A percentile compares a stretch with the other conserved stretches of the same genome.
Evolutionary conservation across 1,284 basidiomycete genomes (phyloP).

Genomic region (Ustilago sp.): DNA sequence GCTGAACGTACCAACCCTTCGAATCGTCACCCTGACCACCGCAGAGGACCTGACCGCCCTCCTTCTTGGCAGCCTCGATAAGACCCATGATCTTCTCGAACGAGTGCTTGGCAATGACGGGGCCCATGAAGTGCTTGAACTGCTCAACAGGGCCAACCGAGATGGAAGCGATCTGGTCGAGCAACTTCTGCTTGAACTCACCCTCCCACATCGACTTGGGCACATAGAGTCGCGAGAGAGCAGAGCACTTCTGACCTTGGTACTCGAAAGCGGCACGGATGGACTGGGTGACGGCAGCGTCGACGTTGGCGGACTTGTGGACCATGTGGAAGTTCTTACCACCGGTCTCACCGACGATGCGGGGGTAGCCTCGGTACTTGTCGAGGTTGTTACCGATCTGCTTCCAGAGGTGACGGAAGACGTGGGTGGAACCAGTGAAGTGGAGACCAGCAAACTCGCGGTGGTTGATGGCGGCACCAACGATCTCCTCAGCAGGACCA

Average conservation of each 20-base stretch:
- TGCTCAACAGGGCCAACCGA: conserved; percentile 84
- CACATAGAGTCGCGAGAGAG: conserved; percentile 90
- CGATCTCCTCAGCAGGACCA: conserved; percentile 66
- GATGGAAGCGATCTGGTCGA: conserved; percentile 83
- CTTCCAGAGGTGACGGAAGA: conserved; percentile 92
- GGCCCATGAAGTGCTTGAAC: conserved; percentile 90
- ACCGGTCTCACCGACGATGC: conserved; percentile 91
- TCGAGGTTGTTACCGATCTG: conserved; percentile 83
- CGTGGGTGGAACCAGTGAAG: conserved; percentile 94
- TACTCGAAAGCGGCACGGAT: conserved; percentile 95
- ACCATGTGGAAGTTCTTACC: conserved; percentile 99
- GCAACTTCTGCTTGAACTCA: conserved; percentile 85
- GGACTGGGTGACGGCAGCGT: conserved; percentile 87
- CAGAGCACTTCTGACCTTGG: conserved; percentile 98
- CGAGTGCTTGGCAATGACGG: conserved; percentile 88
- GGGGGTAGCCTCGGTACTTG: conserved; percentile 84
- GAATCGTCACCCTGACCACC: conserved; percentile 88
- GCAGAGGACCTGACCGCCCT: conserved; percentile 86
- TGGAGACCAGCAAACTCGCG: conserved; percentile 87
- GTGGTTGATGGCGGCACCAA: conserved; percentile 74
- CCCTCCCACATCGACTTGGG: conserved; percentile 85
- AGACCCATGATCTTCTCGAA: conserved; percentile 89
- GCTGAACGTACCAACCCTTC: conserved; percentile 92
- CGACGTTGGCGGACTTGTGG: conserved; percentile 86
- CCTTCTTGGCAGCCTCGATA: conserved; percentile 87